Base-by-base conservation (phyloP, 139 green algal genomes). In the Bryopsis sp. region DNA sequence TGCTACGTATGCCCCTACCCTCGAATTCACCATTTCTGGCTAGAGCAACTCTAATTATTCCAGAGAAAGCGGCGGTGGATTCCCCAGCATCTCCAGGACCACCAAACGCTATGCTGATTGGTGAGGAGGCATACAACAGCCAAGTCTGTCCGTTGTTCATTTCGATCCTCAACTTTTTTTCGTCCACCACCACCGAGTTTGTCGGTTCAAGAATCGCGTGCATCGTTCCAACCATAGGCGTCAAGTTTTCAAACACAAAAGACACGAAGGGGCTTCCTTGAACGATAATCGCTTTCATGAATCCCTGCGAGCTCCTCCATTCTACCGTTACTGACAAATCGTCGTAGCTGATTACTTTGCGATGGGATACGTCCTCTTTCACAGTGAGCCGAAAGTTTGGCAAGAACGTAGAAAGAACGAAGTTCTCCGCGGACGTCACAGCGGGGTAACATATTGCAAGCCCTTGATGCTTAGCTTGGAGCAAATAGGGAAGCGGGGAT, bases 231-330 rank as follows among this genome's bases (percentile, higher is more conserved):
- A 76, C 33, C 22, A 58, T 11, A 2, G 70, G 70, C 24, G 70
- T 76, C 7, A 68, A 28, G 22, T 47, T 47, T 5, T 22, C 50
- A 43, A 31, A 76, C 26, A 48, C 39, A 2, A 64, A 35, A 19
- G 61, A 72, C 2, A 76, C 11, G 59, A 64, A 76, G 19, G 70
- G 70, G 3, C 2, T 31, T 33, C 70, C 71, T 39, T 76, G 71
- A 58, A 76, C 34, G 33, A 76, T 26, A 2, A 32, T 47, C 31
- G 33, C 22, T 0, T 4, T 22, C 71, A 76, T 76, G 47, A 19
- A 37, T 29, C 3, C 47, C 11, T 34, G 39, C 1, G 1, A 0
- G n/a, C 35, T 2, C 35, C 7, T 8, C 2, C 32, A 39, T 6
- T 24, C 19, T 2, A 36, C 26, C 0, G 3, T 47, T 6, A 32